Base-by-base conservation (phyloP, 129 eudicot genomes). In the Heracleum sosnowskyi region DNA sequence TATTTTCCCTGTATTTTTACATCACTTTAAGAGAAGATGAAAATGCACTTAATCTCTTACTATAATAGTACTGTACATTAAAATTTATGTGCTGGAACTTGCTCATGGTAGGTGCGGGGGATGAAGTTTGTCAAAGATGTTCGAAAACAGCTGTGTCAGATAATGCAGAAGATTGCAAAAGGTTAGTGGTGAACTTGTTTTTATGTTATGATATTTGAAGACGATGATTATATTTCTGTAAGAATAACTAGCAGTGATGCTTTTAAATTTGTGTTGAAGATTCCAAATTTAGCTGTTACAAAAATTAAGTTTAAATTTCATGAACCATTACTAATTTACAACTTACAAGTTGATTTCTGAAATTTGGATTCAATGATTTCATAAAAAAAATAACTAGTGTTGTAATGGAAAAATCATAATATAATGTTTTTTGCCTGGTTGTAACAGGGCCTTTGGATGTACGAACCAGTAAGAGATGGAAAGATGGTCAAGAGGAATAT, bases 111-210 rank as follows among this genome's bases (percentile, higher is more conserved):
- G 93, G 86, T 96, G 77, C 90, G 99, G 39, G 99, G 99, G 77
- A 96, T 96, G 99, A 79, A 77, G 78, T 96, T 96, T 84, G 97
- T 83, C 80, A 92, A 87, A 86, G 94, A 96, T 86, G 97, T 96
- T 11, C 82, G 97, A 82, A 90, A 87, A 83, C 99, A 96, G 80
- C 78, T 96, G 79, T 83, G 89, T 75, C 97, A 96, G 74, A 90
- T 96, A 82, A 90, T 96, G 97, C 97, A 92, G 85, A 92, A 96
- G 83, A 81, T 88, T 78, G 91, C 99, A 36, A 89, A 87, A 86
- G 94, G 98, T 93, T 78, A 81, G 89, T 51, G 16, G 42, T 64
- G 29, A 64, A 42, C 57, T 51, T 29, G 33, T 44, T 85, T 82
- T 69, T 7, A 42, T 73, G 53, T 68, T 64, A 17, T 63, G 46